Evolutionary conservation across 2,329 filamentous ascomycete species (phyloP), one percentile per base, ranked within the genome.

Genomic region (Pseudonectria buxi): DNA sequence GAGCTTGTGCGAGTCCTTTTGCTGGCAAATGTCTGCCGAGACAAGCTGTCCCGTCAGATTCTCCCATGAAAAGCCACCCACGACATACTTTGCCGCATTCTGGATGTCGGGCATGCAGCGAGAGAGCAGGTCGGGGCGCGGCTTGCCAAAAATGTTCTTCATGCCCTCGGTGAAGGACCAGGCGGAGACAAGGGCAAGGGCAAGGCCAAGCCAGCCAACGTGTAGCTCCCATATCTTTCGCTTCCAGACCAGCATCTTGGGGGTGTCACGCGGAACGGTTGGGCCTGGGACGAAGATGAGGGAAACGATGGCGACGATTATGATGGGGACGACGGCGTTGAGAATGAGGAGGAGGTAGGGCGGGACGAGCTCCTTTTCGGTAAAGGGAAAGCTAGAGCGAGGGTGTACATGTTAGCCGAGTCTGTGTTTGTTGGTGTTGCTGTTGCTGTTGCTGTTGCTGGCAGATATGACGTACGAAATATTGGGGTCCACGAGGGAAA

Each of bases 181-280:
- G 4, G 83, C 74, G 3, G 76, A 69, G 3, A 81, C 78, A 9
- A 87, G 67, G 3, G 84, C 78, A 13, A 95, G 68, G 1, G 71
- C 85, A 3, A 95, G 71, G 0, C 89, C 89, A 51, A 95, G 77
- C 78, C 83, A 86, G 39, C 86, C 88, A 3, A 78, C 79, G 56
- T 95, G 87, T 58, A 86, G 79, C 59, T 95, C 89, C 88, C 90
- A 95, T 2, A 95, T 59, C 63, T 92, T 95, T 46, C 86, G 75
- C 55, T 76, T 77, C 80, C 86, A 88, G 29, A 89, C 69, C 35
- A 86, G 62, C 4, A 71, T 60, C 44, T 71, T 72, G 2, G 84
- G 78, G 0, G 81, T 80, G 14, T 72, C 70, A 28, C 68, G 68
- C 12, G 76, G 72, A 1, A 82, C 78, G 2, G 79, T 81, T 6